Evolutionary conservation across 208 protist species (phyloP).

Genomic region (Trypanosoma cruzi): DNA sequence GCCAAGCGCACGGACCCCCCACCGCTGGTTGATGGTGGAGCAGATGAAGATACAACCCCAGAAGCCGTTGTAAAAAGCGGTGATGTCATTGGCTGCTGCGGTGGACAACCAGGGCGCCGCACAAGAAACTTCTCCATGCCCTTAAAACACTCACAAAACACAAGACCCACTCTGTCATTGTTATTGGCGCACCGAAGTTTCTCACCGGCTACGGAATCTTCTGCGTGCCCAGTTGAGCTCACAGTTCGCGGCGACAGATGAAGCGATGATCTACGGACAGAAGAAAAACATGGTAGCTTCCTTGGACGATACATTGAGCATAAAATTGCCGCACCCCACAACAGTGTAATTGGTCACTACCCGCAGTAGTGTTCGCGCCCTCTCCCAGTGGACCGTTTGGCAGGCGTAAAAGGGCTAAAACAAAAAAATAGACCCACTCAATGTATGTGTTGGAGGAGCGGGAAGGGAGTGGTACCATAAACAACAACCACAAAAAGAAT

Average conservation of each 20-base stretch:
- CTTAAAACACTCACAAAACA: slow-evolving; percentile 9
- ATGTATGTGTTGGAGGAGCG: no score
- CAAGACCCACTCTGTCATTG: neutral
- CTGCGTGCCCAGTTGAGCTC: neutral
- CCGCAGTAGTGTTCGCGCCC: neutral
- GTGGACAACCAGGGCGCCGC: neutral
- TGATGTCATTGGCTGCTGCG: neutral
- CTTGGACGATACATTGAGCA: neutral
- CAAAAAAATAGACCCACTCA: no score
- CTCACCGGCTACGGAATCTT: neutral
- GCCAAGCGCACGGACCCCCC: neutral
- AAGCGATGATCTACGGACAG: neutral
- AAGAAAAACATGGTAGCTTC: neutral
- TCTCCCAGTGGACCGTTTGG: no score
- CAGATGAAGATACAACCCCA: neutral
- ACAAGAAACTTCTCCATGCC: slow-evolving; percentile 3
- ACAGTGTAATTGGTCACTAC: neutral
- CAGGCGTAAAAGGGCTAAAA: no score
- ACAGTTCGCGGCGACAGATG: neutral
- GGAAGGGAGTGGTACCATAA: no score
- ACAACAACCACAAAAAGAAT: no score
- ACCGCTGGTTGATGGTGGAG: neutral
- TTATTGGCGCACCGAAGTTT: neutral
- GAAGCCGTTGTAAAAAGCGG: neutral
- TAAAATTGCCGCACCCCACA: neutral